Evolutionary conservation across 768 basidiomycete species (phyloP), one percentile per base, ranked within the genome.

Genomic region (Cystobasidium ongulense): DNA sequence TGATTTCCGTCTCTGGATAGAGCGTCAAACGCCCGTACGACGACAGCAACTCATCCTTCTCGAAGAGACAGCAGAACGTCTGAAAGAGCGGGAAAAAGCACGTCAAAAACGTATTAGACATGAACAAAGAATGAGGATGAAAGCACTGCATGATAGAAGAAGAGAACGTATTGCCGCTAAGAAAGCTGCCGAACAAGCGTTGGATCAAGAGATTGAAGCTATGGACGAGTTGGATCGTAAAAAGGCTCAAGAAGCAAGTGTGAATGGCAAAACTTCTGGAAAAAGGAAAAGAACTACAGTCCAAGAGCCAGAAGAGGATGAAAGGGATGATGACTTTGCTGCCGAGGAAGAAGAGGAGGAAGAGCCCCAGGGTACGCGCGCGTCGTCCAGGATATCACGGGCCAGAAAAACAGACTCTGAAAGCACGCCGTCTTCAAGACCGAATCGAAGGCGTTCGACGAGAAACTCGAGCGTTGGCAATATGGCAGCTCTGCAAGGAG

Each of bases 1-100:
- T 52, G 90, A 86, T 68, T 88, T 91, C 78, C 88, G 91, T 27
- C 83, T 93, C 27, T 93, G 91, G 91, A 86, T 91, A 53, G 91
- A 92, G 79, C 88, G 89, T 0, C 64, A 75, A 21, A 73, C 78
- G 66, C 76, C 63, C 25, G 59, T n/a, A 15, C 74, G 72, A 77
- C 73, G 72, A 38, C 64, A 67, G 74, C 63, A 63, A 43, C 61
- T 63, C 35, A 4, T 46, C 36, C 21, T 73, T 11, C 35, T 57
- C 52, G 66, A 70, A 46, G 67, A 62, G 39, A 52, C 31, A 43
- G 57, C 75, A 36, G 33, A 50, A 1, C 76, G 73, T 35, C 18
- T 41, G 25, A 61, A 29, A 33, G n/a, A 25, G 13, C 46, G 36
- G 11, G 53, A 59, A 23, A 33, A 18, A 29, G 72, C 10, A 89